A percentile compares a stretch with the other conserved stretches of the same genome.
Conservation (phyloP, 805 yeast genomes). For the Grigorovia yakushimaensis region DNA sequence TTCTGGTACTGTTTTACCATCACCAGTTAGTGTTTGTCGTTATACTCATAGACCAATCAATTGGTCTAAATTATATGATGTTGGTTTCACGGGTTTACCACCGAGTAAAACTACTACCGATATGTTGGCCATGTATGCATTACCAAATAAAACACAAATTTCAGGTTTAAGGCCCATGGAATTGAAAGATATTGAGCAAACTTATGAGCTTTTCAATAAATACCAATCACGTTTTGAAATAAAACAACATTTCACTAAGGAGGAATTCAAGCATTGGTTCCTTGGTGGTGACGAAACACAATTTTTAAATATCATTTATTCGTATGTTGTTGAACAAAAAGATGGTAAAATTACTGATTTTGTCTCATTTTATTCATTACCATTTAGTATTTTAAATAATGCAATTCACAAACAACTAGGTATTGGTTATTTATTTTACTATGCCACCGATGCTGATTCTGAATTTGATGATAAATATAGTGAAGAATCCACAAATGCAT, state of each 20-base stretch:
- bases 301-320: constrained; percentile 44
- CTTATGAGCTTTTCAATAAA: constrained; percentile 44
- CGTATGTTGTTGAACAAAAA: constrained; percentile 62
- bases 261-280: constrained; percentile 70
- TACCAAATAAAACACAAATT: constrained; percentile 44
- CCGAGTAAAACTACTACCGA: constrained; percentile 54
- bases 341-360: constrained; percentile 71
- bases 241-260: constrained; percentile 51
- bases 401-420: constrained; percentile 56
- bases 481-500: constrained; percentile 32
- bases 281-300: constrained; percentile 41
- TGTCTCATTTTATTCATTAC: constrained; percentile 79
- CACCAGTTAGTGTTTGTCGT: constrained; percentile 82
- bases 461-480: constrained; percentile 31
- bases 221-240: constrained; percentile 68
- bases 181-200: constrained; percentile 53
- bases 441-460: constrained; percentile 63
- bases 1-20: constrained; percentile 83
- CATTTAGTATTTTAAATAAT: constrained; percentile 71
- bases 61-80: constrained; percentile 83
- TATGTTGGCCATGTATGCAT: constrained; percentile 59
- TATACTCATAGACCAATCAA: constrained; percentile 90
- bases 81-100: constrained; percentile 82
- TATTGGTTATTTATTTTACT: constrained; percentile 83
- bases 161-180: constrained; percentile 45